Base-by-base conservation (phyloP, 2,329 filamentous ascomycete genomes). In the Coniochaeta ligniaria region DNA sequence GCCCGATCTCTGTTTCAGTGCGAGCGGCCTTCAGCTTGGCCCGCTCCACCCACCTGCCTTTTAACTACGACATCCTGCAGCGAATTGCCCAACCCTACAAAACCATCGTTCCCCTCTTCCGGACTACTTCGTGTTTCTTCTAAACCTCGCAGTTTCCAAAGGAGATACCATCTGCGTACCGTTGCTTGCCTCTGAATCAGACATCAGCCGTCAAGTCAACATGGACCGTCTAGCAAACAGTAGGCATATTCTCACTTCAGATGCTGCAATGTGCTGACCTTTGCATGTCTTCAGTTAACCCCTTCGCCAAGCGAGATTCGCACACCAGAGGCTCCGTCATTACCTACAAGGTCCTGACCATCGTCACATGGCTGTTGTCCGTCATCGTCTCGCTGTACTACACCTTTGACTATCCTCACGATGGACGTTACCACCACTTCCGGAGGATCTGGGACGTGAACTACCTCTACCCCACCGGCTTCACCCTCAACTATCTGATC, bases 401-500 rank as follows among this genome's bases (percentile, higher is more conserved):
- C 74, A 84, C 84, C 57, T 75, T 88, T 72, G n/a, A 57, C 35
- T 38, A 12, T 38, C 28, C 17, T 16, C 31, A 24, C 35, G 75
- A 82, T 59, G 87, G 91, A 74, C 85, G 85, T 66, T 73, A 78
- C 68, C 76, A 76, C 65, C 75, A 81, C 63, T 80, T 83, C 62
- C 80, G 82, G 64, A 87, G 83, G 62, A 90, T 96, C 71, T 94
- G 88, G 87, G 84, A 84, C 60, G 87, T 91, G 75, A 92, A 92
- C 71, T 75, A 80, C 61, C 76, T 78, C 59, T 83, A 85, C 66
- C 79, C 76, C 38, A 93, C 90, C 8, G 88, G 89, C 9, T 96
- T 96, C 73, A 86, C 87, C 55, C 81, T 92, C 75, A 92, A 90
- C 75, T 79, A 82, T 26, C 69, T 80, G 67, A 83, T 87, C 64